These are phyloP conservation scores for Dentiscutata heterogama DNA, from an alignment of 371 early-diverging fungal genomes.

Conservation along the genomic window DNA sequence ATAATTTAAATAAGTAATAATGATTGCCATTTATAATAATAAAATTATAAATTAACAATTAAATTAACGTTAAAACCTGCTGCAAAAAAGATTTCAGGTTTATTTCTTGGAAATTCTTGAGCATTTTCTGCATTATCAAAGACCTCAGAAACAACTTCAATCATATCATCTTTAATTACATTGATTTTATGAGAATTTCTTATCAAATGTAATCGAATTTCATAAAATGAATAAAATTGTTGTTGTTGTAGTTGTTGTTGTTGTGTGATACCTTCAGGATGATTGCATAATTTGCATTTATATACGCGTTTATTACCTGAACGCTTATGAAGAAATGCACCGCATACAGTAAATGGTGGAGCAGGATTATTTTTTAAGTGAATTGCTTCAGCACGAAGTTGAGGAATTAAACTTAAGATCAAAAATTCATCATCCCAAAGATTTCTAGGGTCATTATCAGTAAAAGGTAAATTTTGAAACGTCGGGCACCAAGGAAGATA, in stretches of 20 bases:
- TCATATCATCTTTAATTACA: slow-evolving; percentile 18
- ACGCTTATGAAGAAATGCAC: neutral
- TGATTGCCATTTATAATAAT: neutral
- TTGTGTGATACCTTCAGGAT: neutral
- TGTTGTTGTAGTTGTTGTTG: no score
- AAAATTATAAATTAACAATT: slow-evolving; percentile 10
- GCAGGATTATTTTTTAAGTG: slow-evolving; percentile 10
- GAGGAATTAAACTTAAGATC: neutral
- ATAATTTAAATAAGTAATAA: no score
- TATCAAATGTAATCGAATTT: slow-evolving; percentile 24
- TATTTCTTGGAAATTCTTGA: slow-evolving; percentile 18
- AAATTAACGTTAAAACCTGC: slow-evolving; percentile 25
- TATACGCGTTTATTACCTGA: neutral
- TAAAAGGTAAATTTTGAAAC: slow-evolving; percentile 20
- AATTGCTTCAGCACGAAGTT: slow-evolving; percentile 7
- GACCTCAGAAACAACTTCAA: neutral
- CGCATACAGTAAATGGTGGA: neutral
- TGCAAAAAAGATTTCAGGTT: slow-evolving; percentile 31
- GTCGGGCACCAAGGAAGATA: slow-evolving; percentile 20
- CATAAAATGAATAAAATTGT: slow-evolving; percentile 34
- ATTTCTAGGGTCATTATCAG: slow-evolving; percentile 21
- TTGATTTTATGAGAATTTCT: slow-evolving; percentile 1
- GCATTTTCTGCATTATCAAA: neutral
- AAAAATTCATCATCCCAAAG: slow-evolving; percentile 31
- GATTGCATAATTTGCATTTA: slow-evolving; percentile 19